These are phyloP conservation scores for Bothriochloa decipiens DNA, from an alignment of 176 grass and related monocot species.

Conservation along the genomic window DNA sequence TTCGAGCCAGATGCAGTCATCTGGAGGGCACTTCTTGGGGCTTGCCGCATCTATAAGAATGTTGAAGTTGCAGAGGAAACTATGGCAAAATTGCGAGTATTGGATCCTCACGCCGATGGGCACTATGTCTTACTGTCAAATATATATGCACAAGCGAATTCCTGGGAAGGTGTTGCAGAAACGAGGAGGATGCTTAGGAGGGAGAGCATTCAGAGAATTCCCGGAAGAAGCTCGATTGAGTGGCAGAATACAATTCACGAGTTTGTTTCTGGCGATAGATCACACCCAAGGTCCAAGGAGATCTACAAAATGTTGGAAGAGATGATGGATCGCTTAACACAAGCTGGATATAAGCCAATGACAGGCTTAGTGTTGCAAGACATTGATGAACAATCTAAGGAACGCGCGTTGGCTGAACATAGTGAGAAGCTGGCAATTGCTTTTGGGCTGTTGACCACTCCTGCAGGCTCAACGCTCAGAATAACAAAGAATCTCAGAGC, in stretches of 20 bases:
- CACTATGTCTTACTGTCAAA: slow-evolving; percentile 68
- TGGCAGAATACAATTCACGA: slow-evolving; percentile 46
- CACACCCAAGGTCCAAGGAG: slow-evolving; percentile 54
- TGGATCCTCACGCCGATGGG: slow-evolving; percentile 70
- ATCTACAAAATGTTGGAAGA: slow-evolving; percentile 63
- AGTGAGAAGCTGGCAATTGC: slow-evolving; percentile 77
- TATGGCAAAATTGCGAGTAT: slow-evolving; percentile 49
- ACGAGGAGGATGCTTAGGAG: slow-evolving; percentile 63
- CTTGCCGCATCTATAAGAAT: slow-evolving; percentile 75
- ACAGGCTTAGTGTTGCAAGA: slow-evolving; percentile 70
- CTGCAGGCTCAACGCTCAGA: slow-evolving; percentile 56
- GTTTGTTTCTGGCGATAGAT: slow-evolving; percentile 64
- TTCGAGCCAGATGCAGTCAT: slow-evolving; percentile 61
- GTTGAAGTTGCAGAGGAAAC: slow-evolving; percentile 69
- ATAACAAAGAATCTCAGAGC: slow-evolving; percentile 77
- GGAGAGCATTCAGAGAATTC: slow-evolving; percentile 57
- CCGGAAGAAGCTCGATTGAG: slow-evolving; percentile 75
- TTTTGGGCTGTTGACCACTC: slow-evolving; percentile 65
- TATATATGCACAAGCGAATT: slow-evolving; percentile 73
- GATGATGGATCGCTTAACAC: slow-evolving; percentile 59
- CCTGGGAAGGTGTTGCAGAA: slow-evolving; percentile 64
- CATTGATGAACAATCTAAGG: slow-evolving; percentile 60
- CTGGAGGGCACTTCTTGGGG: slow-evolving; percentile 78
- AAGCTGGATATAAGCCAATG: slow-evolving; percentile 64
- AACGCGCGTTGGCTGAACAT: slow-evolving; percentile 57